A percentile compares a stretch with the other conserved stretches of the same genome.
Conservation (phyloP, 2,329 filamentous ascomycete genomes). For the Keithomyces neogunnii region DNA sequence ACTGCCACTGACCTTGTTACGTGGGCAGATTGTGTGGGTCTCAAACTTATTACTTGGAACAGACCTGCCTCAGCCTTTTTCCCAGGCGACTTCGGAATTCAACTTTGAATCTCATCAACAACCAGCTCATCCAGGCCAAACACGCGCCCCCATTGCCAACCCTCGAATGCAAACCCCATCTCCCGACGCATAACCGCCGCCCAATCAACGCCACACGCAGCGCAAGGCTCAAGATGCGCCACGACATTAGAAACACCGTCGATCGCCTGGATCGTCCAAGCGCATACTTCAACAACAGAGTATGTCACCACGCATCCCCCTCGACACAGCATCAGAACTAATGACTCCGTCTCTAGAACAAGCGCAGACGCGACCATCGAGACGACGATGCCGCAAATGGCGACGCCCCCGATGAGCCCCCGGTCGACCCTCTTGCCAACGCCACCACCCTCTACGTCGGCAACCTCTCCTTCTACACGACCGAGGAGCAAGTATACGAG, state of each 20-base stretch:
- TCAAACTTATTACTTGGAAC: not conserved
- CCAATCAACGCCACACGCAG: no score
- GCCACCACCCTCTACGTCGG: slow-evolving; percentile 96
- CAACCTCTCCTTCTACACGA: slow-evolving; percentile 98
- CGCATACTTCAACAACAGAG: slow-evolving; percentile 82
- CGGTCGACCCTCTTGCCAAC: slow-evolving; percentile 64
- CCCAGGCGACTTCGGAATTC: not conserved
- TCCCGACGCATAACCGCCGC: no score
- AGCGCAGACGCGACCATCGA: slow-evolving; percentile 55
- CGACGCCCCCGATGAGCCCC: slow-evolving; percentile 36
- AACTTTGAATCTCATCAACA: not conserved
- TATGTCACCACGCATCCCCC: slow-evolving; percentile 31
- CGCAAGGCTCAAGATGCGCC: slow-evolving; percentile 29
- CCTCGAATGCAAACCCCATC: no score
- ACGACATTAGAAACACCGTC: slow-evolving; percentile 58
- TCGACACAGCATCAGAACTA: not conserved
- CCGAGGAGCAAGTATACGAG: slow-evolving; percentile 97
- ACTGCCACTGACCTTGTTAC: not conserved
- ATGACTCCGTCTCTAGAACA: slow-evolving; percentile 44
- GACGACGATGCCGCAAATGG: slow-evolving; percentile 40
- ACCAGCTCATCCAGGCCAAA: no score
- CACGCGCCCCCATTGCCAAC: no score
- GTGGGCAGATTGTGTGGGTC: not conserved
- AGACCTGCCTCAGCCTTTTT: not conserved
- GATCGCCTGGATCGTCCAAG: slow-evolving; percentile 91